Conservation (phyloP, 2,329 filamentous ascomycete genomes). For the Arthroderma sp. region DNA sequence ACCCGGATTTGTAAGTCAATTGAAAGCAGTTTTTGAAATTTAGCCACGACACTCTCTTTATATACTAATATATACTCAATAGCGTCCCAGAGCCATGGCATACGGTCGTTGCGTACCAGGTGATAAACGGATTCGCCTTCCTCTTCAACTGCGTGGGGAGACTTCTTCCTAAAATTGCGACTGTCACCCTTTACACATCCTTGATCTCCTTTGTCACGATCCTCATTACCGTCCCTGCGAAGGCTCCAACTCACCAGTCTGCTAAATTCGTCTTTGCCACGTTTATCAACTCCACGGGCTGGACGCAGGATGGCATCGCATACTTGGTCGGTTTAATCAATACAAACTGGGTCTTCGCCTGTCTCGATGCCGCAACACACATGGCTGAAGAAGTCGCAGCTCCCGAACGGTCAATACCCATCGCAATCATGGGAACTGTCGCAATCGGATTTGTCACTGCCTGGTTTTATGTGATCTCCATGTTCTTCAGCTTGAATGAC, state of each 20-base stretch:
- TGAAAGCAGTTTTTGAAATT: too few relatives aligned
- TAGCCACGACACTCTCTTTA: background rate
- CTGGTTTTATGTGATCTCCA: slow-evolving; percentile 38
- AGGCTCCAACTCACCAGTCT: slow-evolving; percentile 33
- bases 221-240: slow-evolving; percentile 37
- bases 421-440: slow-evolving; percentile 40
- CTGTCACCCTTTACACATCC: slow-evolving; percentile 35
- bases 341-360: slow-evolving; percentile 41
- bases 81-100: slow-evolving; percentile 28
- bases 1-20: slow-evolving; percentile 42
- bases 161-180: slow-evolving; percentile 30
- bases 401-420: slow-evolving; percentile 39
- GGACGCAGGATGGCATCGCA: slow-evolving; percentile 36
- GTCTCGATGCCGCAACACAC: slow-evolving; percentile 40
- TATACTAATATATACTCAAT: slow-evolving; percentile 2
- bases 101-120: slow-evolving; percentile 35
- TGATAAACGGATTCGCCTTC: slow-evolving; percentile 39
- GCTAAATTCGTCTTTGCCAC: slow-evolving; percentile 42
- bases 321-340: slow-evolving; percentile 43
- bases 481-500: slow-evolving; percentile 41
- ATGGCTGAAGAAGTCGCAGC: slow-evolving; percentile 40
- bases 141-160: slow-evolving; percentile 38
- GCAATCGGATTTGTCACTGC: slow-evolving; percentile 39
- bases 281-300: slow-evolving; percentile 43
- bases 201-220: slow-evolving; percentile 39